Evolutionary conservation across 306 rosid genomes (phyloP), one percentile per base, ranked within the genome.

Genomic region (Hylodesmum podocarpum): DNA sequence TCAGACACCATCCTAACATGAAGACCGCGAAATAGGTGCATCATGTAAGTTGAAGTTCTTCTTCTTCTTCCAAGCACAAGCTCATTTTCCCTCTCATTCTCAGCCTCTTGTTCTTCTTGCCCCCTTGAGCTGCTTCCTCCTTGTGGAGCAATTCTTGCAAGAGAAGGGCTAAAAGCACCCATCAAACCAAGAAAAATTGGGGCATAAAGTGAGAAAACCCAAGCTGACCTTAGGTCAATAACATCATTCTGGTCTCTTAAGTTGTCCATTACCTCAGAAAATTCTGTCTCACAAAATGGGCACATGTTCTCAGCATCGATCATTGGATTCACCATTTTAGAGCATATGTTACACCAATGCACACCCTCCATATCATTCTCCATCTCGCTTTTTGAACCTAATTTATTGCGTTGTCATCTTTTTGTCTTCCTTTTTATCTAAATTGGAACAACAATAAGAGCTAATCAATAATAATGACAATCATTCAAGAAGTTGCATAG

Each of bases 281-380:
- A 76, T 50, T 79, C 66, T 37, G 82, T 79, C 28, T 70, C 80
- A 21, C 89, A 85, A 13, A 79, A 59, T 36, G 89, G 86, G 46
- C 89, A 85, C 43, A 82, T 66, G 71, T 82, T 82, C 63, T 65
- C 80, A 24, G 16, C 62, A 49, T 82, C 79, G 34, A 2, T 82
- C 21, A 57, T 66, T 57, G 89, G 84, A 1, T 62, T 75, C 55
- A 85, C 89, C 89, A 76, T 78, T 31, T 82, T 71, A 3, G 67
- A 85, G 75, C 89, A 85, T 61, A 66, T 71, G 80, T 80, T 64
- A 54, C 89, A 85, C 89, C 86, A 82, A 0, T 79, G 68, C 31
- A 78, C 70, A 49, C 84, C 81, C 27, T 79, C 82, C 77, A 70
- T 75, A 19, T 70, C 64, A 64, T 78, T 71, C 76, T 76, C 86